phyloP scores from a whole-genome alignment of 345 rosid genomes.

The rapeseed (Brassica napus) region Da-Ae NC_063442.1:15386501-15387000 shows the following conservation, averaged over 20 bases:
- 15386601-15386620: conserved; percentile 63
- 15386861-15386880: neutral
- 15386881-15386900: neutral
- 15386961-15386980: conserved; percentile 83
- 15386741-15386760: conserved; percentile 95
- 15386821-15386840: conserved; percentile 15
- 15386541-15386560: conserved; percentile 11
- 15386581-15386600: conserved; percentile 98
- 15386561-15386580: conserved; percentile 78
- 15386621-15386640: conserved; percentile 32
- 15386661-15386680: neutral
- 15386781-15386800: conserved; percentile 87
- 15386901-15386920: conserved; percentile 96
- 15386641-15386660: neutral
- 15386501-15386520: conserved; percentile 9
- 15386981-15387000: conserved; percentile 94
- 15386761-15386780: conserved; percentile 98
- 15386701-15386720: conserved; percentile 98
- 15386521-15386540: neutral
- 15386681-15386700: conserved; percentile 52
- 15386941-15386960: conserved; percentile 97
- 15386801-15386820: conserved; percentile 99
- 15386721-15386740: conserved; percentile 98
- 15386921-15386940: conserved; percentile 99
- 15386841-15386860: conserved; percentile 9